phyloP scores from a whole-genome alignment of 257 asterid species.

The Vinca minor region DNA sequence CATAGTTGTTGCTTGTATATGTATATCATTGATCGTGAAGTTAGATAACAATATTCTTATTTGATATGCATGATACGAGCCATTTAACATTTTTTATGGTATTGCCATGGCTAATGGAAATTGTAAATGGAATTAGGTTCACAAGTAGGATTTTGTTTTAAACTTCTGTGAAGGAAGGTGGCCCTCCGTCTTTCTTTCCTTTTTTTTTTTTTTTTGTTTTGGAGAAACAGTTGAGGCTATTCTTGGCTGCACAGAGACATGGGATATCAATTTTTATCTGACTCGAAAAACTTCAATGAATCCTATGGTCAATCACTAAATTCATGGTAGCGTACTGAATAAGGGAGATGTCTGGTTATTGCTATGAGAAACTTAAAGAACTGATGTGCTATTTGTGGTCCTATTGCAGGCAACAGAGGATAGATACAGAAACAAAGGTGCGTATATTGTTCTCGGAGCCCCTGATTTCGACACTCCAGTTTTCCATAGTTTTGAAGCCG shows the following conservation, averaged over 20 bases:
- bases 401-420: conserved; percentile 72
- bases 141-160: background rate
- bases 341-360: background rate
- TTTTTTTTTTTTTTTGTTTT: background rate
- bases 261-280: background rate
- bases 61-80: background rate
- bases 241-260: background rate
- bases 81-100: background rate
- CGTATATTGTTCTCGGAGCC: conserved; percentile 74
- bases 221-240: background rate
- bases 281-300: background rate
- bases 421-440: conserved; percentile 82
- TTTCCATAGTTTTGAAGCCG: conserved; percentile 78
- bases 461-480: conserved; percentile 63
- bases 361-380: conserved; percentile 10
- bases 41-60: background rate
- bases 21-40: background rate
- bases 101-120: background rate
- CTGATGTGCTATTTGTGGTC: conserved; percentile 8
- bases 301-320: background rate
- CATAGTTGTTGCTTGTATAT: background rate
- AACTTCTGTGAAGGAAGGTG: background rate
- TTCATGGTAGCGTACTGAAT: no score
- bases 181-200: background rate
- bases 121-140: background rate